phyloP scores from a whole-genome alignment of 164 flowering plant species.

The Magnolia changhungtana region DNA sequence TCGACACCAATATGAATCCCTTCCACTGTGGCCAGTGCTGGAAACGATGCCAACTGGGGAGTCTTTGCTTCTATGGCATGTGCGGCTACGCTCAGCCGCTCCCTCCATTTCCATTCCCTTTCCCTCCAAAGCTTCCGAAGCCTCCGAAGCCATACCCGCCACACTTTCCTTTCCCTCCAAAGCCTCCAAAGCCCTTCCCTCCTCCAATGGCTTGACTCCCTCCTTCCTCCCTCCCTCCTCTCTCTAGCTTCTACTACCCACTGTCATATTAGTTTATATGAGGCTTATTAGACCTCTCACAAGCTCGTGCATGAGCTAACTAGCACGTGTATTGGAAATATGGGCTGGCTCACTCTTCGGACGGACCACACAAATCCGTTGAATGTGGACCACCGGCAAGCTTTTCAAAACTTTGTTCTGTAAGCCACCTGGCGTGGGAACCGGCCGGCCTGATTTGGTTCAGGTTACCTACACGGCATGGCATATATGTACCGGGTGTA shows the following conservation, averaged over 20 bases:
- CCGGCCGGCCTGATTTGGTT: too few species aligned
- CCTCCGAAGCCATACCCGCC: slow-evolving; percentile 11
- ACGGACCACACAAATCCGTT: too few species aligned
- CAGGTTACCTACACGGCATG: too few species aligned
- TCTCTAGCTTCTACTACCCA: not conserved
- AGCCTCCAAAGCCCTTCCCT: not conserved
- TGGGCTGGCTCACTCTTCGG: too few species aligned
- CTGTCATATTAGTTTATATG: too few species aligned
- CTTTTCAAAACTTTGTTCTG: too few species aligned
- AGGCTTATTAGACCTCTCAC: too few species aligned
- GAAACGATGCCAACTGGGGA: slow-evolving; percentile 39
- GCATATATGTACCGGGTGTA: too few species aligned
- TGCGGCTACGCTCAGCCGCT: slow-evolving; percentile 62
- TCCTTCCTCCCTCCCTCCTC: not conserved
- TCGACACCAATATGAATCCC: slow-evolving; percentile 36
- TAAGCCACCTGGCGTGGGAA: too few species aligned
- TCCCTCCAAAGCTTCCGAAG: slow-evolving; percentile 20
- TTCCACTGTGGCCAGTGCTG: slow-evolving; percentile 64
- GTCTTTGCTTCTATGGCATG: slow-evolving; percentile 54
- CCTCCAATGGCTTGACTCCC: not conserved
- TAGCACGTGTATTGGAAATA: too few species aligned
- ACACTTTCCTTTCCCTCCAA: slow-evolving; percentile 15
- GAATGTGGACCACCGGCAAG: too few species aligned
- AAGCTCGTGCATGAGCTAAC: too few species aligned
- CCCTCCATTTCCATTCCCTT: slow-evolving; percentile 36